Conservation (phyloP, 75 land plant species). For the Pinus albicaulis region DNA sequence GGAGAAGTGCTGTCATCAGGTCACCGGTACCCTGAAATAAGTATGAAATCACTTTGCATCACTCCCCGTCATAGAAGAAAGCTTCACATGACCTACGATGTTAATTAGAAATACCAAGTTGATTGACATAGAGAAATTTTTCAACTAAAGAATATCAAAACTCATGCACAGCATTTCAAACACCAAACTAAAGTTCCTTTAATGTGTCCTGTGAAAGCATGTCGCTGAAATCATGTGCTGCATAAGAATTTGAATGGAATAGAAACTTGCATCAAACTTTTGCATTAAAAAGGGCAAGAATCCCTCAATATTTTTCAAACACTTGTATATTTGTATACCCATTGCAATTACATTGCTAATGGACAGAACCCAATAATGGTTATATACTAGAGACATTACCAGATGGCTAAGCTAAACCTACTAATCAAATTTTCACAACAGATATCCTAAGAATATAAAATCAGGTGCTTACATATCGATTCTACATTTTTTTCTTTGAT, state of each 20-base stretch:
- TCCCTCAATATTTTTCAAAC: not conserved
- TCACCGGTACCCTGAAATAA: conserved; percentile 88
- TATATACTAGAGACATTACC: no score
- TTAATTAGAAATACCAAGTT: not conserved
- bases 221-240: not conserved
- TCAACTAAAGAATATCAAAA: not conserved
- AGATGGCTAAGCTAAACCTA: no score
- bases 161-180: not conserved
- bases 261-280: not conserved
- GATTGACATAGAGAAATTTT: not conserved
- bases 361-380: not conserved
- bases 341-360: not conserved
- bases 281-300: not conserved
- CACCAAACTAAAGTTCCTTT: not conserved
- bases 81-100: not conserved
- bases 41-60: not conserved
- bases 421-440: no score
- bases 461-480: no score
- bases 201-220: not conserved
- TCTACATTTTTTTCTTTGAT: no score
- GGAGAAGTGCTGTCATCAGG: conserved; percentile 83
- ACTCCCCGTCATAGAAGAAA: not conserved
- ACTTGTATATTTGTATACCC: not conserved
- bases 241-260: not conserved
- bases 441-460: no score